phyloP scores from a whole-genome alignment of 805 yeast genomes.

The Zygotorulaspora sp. region DNA sequence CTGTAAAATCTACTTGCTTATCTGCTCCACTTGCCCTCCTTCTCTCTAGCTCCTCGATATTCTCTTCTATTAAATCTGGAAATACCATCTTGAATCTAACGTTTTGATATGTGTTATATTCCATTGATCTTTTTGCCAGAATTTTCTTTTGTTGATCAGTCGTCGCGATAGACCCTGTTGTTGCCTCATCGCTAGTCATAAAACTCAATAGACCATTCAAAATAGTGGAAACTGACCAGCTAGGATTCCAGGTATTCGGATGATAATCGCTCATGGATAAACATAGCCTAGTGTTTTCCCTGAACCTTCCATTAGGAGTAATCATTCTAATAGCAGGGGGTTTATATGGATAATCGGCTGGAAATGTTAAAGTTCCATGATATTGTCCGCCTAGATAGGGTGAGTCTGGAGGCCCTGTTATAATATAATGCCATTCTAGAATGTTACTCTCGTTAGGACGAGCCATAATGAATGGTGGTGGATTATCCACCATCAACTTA shows the following conservation, averaged over 20 bases:
- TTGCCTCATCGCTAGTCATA: conserved; percentile 82
- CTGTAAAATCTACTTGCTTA: conserved; percentile 5
- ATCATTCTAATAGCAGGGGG: conserved; percentile 88
- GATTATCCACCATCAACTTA: conserved; percentile 66
- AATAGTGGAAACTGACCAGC: conserved; percentile 90
- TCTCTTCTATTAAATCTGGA: conserved; percentile 53
- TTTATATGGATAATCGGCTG: conserved; percentile 81
- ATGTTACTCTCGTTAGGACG: conserved; percentile 85
- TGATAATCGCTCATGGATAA: conserved; percentile 92
- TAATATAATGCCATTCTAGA: conserved; percentile 88
- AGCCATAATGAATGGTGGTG: conserved; percentile 81
- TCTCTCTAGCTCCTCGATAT: conserved; percentile 25
- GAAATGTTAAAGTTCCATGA: conserved; percentile 82
- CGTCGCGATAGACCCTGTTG: conserved; percentile 77
- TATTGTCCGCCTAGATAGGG: conserved; percentile 84
- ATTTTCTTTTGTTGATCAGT: conserved; percentile 51
- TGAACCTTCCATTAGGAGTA: conserved; percentile 87
- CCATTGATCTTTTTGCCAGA: conserved; percentile 55
- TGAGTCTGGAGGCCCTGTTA: conserved; percentile 87
- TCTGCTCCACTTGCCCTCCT: conserved; percentile 16
- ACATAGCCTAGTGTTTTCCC: conserved; percentile 76
- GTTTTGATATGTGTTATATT: conserved; percentile 56
- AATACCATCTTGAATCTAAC: conserved; percentile 57
- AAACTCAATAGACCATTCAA: conserved; percentile 82
- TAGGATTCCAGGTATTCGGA: conserved; percentile 94